Conservation (phyloP, 2,329 filamentous ascomycete genomes). For the Penicillium sp. region DNA sequence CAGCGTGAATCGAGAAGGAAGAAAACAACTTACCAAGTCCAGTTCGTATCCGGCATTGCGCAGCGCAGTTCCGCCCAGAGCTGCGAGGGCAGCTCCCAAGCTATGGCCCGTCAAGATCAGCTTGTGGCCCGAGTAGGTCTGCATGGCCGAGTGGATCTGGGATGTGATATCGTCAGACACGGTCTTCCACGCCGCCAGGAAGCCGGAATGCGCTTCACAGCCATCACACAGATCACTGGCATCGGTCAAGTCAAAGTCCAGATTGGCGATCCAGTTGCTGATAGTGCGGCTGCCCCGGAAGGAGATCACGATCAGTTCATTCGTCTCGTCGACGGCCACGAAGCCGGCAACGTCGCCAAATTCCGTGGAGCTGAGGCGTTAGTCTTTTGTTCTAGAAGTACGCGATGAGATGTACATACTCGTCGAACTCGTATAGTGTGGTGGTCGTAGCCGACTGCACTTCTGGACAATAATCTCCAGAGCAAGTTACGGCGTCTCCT, state of each 20-base stretch:
- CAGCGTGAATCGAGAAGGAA: too few relatives aligned
- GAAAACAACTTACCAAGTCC: slow-evolving; percentile 40
- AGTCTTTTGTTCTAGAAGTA: not conserved
- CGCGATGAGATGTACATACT: slow-evolving; percentile 34
- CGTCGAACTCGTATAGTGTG: slow-evolving; percentile 50
- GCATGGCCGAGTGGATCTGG: slow-evolving; percentile 33
- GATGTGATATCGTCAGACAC: slow-evolving; percentile 38
- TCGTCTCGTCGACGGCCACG: slow-evolving; percentile 47
- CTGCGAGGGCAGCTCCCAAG: slow-evolving; percentile 53
- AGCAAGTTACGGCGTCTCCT: slow-evolving; percentile 46
- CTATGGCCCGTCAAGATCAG: slow-evolving; percentile 52
- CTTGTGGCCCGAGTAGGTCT: slow-evolving; percentile 40
- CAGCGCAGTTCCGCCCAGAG: slow-evolving; percentile 47
- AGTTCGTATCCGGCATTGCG: slow-evolving; percentile 41
- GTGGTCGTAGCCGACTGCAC: slow-evolving; percentile 49
- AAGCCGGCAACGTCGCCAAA: slow-evolving; percentile 48
- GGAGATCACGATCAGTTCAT: slow-evolving; percentile 36
- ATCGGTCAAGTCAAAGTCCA: slow-evolving; percentile 26
- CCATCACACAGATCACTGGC: slow-evolving; percentile 43
- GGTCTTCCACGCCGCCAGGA: slow-evolving; percentile 47
- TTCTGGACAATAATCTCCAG: slow-evolving; percentile 46
- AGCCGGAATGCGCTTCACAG: slow-evolving; percentile 48
- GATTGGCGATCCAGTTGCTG: slow-evolving; percentile 35
- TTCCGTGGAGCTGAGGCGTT: slow-evolving; percentile 15
- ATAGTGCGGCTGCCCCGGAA: slow-evolving; percentile 36